Evolutionary conservation across 495 filamentous ascomycete species (phyloP), one percentile per base, ranked within the genome.

Genomic region (Xylaria scruposa): DNA sequence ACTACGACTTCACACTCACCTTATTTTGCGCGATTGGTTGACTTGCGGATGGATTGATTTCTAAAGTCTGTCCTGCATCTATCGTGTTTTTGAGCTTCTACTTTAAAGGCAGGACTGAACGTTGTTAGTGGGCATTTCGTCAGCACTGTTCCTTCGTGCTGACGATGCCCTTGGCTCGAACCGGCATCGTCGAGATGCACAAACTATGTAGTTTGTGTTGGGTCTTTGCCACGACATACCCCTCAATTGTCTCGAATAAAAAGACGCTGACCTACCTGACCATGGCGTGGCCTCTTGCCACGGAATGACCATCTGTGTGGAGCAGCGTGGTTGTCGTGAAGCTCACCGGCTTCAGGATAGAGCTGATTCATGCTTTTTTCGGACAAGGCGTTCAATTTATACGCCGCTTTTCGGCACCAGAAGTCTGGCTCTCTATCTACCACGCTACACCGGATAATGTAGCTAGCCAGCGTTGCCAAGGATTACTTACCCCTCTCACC

Each of bases 71-170:
- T 29, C 40, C 60, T 40, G 40, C 60, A 29, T 29, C 13, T 1
- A 46, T 26, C 29, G 21, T 26, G 38, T 24, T 54, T 40, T 31
- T 9, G 31, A 54, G 31, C 64, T 67, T 54, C 64, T 40, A 31
- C 46, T 38, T 53, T 53, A 19, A 67, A 31, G n/a, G 10, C 31
- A 26, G n/a, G 56, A 53, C 36, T 2, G 36, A 19, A 9, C 10
- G 53, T 47, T 53, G 56, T 63, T 70, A 44, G 58, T 62, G 68
- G 19, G 44, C 68, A 63, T 51, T 29, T 29, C 40, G 33, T 70
- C 46, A 70, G 68, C 68, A 56, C 68, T 56, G 44, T 64, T 64
- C 58, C 31, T 64, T 70, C 59, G 31, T 38, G 68, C 68, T 54
- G 60, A 64, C 24, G 38, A 44, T 56, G 33, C 29, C 47, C 26